Evolutionary conservation across 345 rosid genomes (phyloP), one percentile per base, ranked within the genome.

Genomic region (Euphorbia lathyris): DNA sequence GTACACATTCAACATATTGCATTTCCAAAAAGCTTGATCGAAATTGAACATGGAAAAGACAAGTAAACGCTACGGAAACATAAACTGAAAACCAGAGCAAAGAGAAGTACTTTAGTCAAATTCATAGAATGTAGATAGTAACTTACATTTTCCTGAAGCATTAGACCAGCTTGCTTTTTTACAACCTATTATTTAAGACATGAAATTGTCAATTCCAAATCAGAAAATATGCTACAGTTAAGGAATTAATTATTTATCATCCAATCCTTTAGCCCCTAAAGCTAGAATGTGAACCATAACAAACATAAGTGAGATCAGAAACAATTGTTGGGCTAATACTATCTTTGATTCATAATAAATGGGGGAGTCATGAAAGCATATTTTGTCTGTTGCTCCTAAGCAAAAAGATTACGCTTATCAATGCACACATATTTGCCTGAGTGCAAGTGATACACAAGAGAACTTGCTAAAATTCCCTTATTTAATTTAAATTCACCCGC

Each of bases 161-260:
- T 82, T 71, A 91, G 85, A 75, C 97, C 95, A 76, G 95, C 97
- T 86, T 94, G 98, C 96, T 94, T 91, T 74, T 81, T 84, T 59
- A 91, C 89, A 80, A 94, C 98, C 98, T 94, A 72, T 42, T 60
- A 32, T 26, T 61, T 16, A 34, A 58, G 63, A 66, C 27, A 51
- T 27, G 52, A 58, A 26, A 59, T 66, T 7, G 25, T 50, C 29
- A 58, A 58, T 32, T 30, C n/a, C 32, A 26, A 27, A 20, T 13
- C 40, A 59, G 9, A 36, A 52, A 23, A 42, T 25, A 26, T 13
- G 57, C 16, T 29, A 27, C 51, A 32, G 27, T 48, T 16, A 26
- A 45, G 11, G 23, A 23, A 45, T 43, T 9, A 65, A 5, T 68
- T 22, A 36, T 29, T 42, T 29, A 7, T 58, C 42, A 9, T 38